Conservation (phyloP, 768 basidiomycete genomes). For the Termitomyces sp. region DNA sequence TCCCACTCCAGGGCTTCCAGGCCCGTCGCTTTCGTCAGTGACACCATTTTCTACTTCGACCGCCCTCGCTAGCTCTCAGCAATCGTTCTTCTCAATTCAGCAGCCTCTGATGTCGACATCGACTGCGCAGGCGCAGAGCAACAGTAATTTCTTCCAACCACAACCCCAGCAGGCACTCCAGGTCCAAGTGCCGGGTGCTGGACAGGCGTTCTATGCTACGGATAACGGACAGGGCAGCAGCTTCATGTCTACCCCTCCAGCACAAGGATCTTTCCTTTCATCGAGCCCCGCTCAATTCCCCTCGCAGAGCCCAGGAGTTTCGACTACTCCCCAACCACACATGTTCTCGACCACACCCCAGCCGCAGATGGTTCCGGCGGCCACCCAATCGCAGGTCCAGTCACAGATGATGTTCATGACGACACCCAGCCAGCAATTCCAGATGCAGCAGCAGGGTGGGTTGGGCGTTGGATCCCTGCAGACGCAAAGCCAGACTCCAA, state of each 20-base stretch:
- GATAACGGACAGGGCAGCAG: conserved; percentile 13
- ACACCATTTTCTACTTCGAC: neutral
- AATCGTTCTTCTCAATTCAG: conserved; percentile 19
- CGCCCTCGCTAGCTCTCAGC: conserved; percentile 6
- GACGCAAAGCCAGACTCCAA: conserved; percentile 16
- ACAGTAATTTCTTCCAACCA: conserved; percentile 16
- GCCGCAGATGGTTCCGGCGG: conserved; percentile 25
- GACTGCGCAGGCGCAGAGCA: conserved; percentile 9
- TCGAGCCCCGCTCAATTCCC: conserved; percentile 30
- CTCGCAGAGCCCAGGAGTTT: conserved; percentile 31
- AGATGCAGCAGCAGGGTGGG: conserved; percentile 17
- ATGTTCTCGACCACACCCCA: conserved; percentile 20
- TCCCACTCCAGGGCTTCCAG: conserved; percentile 5
- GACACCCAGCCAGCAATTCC: conserved; percentile 23
- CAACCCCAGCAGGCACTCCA: conserved; percentile 23
- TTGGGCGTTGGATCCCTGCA: conserved; percentile 6
- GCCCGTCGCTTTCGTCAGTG: conserved; percentile 1
- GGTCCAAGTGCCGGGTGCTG: conserved; percentile 15
- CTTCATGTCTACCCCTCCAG: conserved; percentile 24
- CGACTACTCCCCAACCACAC: conserved; percentile 18
- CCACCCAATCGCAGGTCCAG: conserved; percentile 25
- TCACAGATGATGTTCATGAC: conserved; percentile 17
- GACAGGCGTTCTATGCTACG: conserved; percentile 6
- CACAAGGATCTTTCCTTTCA: conserved; percentile 27
- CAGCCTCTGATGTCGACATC: conserved; percentile 18